Evolutionary conservation across 805 yeast genomes (phyloP).

Genomic region (baker's yeast (Saccharomyces cerevisiae)): DNA sequence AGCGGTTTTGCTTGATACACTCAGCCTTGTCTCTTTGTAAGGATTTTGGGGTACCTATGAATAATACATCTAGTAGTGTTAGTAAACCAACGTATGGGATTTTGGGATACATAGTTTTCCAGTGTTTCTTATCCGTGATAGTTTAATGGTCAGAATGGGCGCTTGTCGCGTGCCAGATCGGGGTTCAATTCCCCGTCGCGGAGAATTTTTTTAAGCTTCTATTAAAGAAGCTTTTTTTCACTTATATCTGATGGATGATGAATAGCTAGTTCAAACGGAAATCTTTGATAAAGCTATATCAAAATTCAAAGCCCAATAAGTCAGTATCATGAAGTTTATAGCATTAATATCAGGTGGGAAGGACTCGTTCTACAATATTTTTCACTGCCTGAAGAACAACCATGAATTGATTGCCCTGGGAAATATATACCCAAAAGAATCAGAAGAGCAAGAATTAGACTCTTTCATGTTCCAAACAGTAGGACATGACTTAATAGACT

Average conservation of each 20-base stretch:
- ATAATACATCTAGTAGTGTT: no score
- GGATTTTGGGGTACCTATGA: no score
- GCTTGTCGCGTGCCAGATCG: no score
- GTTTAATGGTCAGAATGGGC: no score
- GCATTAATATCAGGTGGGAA: constrained; percentile 94
- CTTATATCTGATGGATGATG: background rate
- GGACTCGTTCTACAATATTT: constrained; percentile 83
- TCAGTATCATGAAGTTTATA: constrained; percentile 74
- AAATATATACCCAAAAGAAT: constrained; percentile 60
- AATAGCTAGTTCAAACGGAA: background rate
- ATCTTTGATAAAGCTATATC: background rate
- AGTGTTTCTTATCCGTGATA: constrained; percentile 12
- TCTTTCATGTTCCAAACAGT: constrained; percentile 98
- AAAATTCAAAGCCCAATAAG: background rate
- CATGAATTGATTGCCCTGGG: constrained; percentile 83
- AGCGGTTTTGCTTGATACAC: no score
- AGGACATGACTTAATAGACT: constrained; percentile 69
- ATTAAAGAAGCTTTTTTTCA: no score
- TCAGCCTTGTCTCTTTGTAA: no score
- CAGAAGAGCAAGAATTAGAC: constrained; percentile 62
- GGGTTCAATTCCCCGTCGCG: no score
- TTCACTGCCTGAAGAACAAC: constrained; percentile 78
- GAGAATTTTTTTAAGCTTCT: no score
- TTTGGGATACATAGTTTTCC: no score
- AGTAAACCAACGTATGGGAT: no score